Evolutionary conservation across 169 alveolate species (phyloP).

Genomic region (Plasmodium sp.): DNA sequence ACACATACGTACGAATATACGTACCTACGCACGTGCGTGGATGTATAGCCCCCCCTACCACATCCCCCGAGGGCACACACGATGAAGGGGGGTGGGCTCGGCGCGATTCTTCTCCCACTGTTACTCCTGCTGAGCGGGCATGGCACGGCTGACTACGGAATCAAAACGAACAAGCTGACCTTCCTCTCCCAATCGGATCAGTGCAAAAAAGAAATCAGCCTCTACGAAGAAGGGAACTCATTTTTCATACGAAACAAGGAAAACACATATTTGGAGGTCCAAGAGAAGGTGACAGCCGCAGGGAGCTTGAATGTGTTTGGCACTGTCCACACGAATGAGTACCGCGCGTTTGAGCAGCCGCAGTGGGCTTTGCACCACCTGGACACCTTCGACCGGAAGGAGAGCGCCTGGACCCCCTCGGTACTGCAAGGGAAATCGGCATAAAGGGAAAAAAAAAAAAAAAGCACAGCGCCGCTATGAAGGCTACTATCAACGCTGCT

Average conservation of each 20-base stretch:
- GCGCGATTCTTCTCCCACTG: neutral
- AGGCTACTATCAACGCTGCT: neutral
- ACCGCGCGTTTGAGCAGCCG: neutral
- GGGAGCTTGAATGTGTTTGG: conserved; percentile 51
- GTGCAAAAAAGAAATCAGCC: conserved; percentile 4
- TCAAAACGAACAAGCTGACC: conserved; percentile 30
- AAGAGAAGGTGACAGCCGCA: conserved; percentile 16
- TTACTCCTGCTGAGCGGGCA: neutral
- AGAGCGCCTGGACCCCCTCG: conserved; percentile 50
- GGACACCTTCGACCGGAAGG: conserved; percentile 41
- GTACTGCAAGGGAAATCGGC: neutral
- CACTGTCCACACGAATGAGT: conserved; percentile 51
- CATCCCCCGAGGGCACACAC: neutral
- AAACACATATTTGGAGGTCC: conserved; percentile 26
- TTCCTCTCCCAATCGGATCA: conserved; percentile 8
- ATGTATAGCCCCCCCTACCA: neutral
- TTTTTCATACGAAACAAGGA: conserved; percentile 1
- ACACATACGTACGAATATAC: neutral
- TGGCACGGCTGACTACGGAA: conserved; percentile 11
- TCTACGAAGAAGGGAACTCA: conserved; percentile 19
- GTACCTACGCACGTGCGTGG: neutral
- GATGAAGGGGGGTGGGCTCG: neutral
- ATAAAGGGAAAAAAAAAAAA: neutral
- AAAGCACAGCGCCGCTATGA: too few relatives aligned
- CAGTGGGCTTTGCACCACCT: conserved; percentile 54